A percentile compares a stretch with the other conserved stretches of the same genome.
phyloP scores from a whole-genome alignment of 768 basidiomycete species.

The Pisolithus tinctorius region DNA sequence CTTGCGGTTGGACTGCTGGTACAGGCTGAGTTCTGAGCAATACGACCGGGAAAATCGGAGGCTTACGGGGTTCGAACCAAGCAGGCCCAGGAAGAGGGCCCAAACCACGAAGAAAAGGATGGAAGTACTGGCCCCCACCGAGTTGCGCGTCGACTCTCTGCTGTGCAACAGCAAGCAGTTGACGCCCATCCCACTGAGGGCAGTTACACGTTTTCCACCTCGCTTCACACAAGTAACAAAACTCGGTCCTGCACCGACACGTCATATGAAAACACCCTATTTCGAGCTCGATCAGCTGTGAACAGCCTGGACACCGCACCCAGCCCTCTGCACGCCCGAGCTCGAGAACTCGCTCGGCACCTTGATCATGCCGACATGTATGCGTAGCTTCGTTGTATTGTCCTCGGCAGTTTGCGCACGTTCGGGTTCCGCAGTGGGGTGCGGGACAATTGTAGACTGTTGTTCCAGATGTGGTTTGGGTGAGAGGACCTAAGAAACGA shows the following conservation, averaged over 20 bases:
- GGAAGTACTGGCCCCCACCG: constrained; percentile 8
- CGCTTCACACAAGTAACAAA: constrained; percentile 43
- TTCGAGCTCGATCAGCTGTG: constrained; percentile 31
- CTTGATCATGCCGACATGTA: constrained; percentile 18
- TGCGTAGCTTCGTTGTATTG: constrained; percentile 19
- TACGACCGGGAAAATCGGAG: not conserved
- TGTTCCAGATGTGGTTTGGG: constrained; percentile 16
- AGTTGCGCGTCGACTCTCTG: constrained; percentile 36
- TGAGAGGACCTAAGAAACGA: constrained; percentile 29
- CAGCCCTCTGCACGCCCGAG: constrained; percentile 24
- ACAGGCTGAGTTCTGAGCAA: not conserved
- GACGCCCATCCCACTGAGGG: constrained; percentile 57
- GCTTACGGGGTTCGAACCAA: not conserved
- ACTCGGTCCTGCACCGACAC: constrained; percentile 32
- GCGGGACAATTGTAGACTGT: constrained; percentile 16
- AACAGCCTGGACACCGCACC: constrained; percentile 36
- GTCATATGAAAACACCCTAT: constrained; percentile 36
- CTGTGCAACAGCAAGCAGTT: constrained; percentile 34
- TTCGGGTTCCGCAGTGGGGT: constrained; percentile 12
- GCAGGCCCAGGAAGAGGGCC: too few species aligned
- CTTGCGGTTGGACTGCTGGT: not conserved
- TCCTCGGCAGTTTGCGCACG: constrained; percentile 23
- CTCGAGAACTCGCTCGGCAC: constrained; percentile 20
- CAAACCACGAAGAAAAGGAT: too few species aligned
- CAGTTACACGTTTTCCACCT: constrained; percentile 62